Evolutionary conservation across 441 rosid species (phyloP), one percentile per base, ranked within the genome.

Genomic region (Omphalea diandra): DNA sequence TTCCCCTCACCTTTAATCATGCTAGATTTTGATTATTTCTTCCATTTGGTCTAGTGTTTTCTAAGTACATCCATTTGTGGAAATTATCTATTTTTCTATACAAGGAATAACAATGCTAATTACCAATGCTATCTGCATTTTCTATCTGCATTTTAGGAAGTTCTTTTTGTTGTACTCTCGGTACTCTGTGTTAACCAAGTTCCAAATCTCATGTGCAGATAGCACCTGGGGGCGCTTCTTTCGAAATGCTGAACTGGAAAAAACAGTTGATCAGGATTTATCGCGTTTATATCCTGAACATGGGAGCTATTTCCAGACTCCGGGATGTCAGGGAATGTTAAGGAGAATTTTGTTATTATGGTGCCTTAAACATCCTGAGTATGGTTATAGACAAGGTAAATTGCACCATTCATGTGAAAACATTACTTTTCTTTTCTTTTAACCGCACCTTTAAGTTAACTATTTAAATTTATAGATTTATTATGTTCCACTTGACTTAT

Each of bases 201-300:
- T 64, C 36, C 24, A 15, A 63, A 38, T 58, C 63, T 29, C 59
- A 55, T 59, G 49, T 83, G 79, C 86, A 94, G 97, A 94, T 75
- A 94, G 98, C 77, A 85, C 88, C 27, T 91, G 98, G 98, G 90
- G 98, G 24, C 95, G 94, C 54, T 94, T 88, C 84, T 94, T 94
- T 72, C 86, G 87, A 63, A 90, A 86, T 73, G 96, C 98, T 20
- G 98, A 94, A 82, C 84, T 94, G 38, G 98, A 90, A 82, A 94
- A 85, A 76, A 88, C 90, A 70, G 93, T 94, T 20, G 97, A 90
- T 75, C 91, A 94, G 80, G 98, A 94, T 82, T 85, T 94, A 40
- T 86, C 93, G 2, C 88, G 97, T 31, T 81, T 94, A 68, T 94
- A 94, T 84, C 97, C 97, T 0, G 97, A 91, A 69, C 93, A 91